Base-by-base conservation (phyloP, 2,329 filamentous ascomycete genomes). In the Alternaria ethzedia region DNA sequence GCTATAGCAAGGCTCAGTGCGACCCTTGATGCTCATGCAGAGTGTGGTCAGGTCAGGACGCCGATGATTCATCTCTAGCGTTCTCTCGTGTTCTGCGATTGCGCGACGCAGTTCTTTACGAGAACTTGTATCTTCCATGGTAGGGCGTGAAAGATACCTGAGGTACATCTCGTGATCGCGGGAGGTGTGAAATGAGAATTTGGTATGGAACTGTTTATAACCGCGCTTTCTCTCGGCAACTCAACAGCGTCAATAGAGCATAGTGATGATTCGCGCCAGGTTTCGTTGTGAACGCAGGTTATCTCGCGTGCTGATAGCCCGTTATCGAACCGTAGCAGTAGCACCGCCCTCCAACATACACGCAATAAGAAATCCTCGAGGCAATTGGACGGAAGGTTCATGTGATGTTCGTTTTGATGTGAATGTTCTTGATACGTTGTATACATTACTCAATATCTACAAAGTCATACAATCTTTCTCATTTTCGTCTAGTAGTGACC, bases 381-480 rank as follows among this genome's bases (percentile, higher is more conserved):
- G 13, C 13, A 15, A 0, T 36, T 3, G 13, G 15, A n/a, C 7
- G 32, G 4, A 10, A 41, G 4, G 4, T 1, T 41, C 32, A 17
- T 41, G 32, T 17, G 4, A n/a, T 41, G 32, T 10, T 41, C n/a
- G 9, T 17, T 17, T 10, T 17, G 9, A 17, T 41, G 36, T 11
- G 6, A 41, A 17, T 17, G 9, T 0, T 25, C 8, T n/a, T 5
- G 3, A n/a, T 44, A 15, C 36, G 44, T 9, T 44, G 21, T 28
- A 54, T 25, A 44, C 6, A 26, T 54, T 54, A 43, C 32, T 44
- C 23, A 7, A 44, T 44, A 21, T 54, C 12, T 54, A 54, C 21
- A 44, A 13, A 5, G 20, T 15, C 6, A 6, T 44, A 11, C 6
- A 7, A 13, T 15, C 36, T 15, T 20, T 28, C 10, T 3, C 11